Evolutionary conservation across 2,329 filamentous ascomycete species (phyloP), one percentile per base, ranked within the genome.

Genomic region (Sarocladium oryzae): DNA sequence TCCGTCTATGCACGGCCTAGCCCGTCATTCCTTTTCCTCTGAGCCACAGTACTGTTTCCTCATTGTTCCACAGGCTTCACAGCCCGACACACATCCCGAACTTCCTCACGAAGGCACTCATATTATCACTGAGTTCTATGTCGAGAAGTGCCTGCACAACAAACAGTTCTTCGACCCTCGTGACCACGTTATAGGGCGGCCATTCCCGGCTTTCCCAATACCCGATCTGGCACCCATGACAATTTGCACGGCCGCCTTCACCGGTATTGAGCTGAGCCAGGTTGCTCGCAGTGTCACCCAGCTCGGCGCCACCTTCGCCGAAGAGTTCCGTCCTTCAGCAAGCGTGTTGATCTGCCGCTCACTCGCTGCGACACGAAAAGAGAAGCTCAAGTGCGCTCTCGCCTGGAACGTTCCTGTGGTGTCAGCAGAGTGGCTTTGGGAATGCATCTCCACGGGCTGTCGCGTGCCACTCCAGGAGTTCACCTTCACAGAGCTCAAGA

Each of bases 51-150:
- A 69, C 51, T 71, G 75, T 11, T 78, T 80, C 55, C 60, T 82
- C 28, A 68, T 82, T 38, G 77, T 83, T 1, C 78, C 79, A 2
- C 79, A 82, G 54, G 62, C 60, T 7, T 75, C 76, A 0, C 68
- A 69, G 13, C 68, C 75, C 1, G 67, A 72, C 1, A 68, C 69
- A 0, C 74, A 76, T 41, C 77, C 68, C 8, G 59, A 57, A 8
- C 52, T 63, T 8, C 59, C 61, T 4, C 64, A 70, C 43, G 70
- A 69, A 18, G 56, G 66, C 24, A 28, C 79, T 7, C 63, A 74
- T 49, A 64, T 78, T 38, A 83, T 95, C 28, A 97, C 90, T 10
- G 90, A 96, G 63, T 95, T 93, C 76, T 99, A 92, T 79, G 77
- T 99, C 50, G 93, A 99, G 69, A 82, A 83, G 45, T 97, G 92